phyloP scores from a whole-genome alignment of 2,329 filamentous ascomycete genomes.

The Fusarium albosuccineum region DNA sequence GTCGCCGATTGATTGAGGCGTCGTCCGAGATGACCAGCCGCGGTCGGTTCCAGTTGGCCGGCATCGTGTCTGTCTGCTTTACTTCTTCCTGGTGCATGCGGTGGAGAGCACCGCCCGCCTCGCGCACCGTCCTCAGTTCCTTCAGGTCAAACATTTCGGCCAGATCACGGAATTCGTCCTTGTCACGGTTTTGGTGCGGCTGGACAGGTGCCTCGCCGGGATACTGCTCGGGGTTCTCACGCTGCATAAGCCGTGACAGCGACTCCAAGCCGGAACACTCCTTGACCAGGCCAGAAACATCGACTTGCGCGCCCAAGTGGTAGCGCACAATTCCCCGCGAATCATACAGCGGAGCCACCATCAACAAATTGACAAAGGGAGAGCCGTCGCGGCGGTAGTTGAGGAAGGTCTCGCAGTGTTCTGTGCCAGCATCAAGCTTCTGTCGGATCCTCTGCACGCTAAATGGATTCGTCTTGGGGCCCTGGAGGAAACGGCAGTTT shows the following conservation, averaged over 20 bases:
- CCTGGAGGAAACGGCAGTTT: conserved; percentile 84
- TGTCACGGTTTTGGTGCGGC: conserved; percentile 16
- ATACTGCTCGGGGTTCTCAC: conserved; percentile 46
- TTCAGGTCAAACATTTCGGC: conserved; percentile 77
- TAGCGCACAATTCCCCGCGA: conserved; percentile 76
- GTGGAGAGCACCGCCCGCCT: conserved; percentile 74
- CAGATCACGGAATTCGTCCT: conserved; percentile 74
- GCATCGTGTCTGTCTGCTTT: conserved; percentile 56
- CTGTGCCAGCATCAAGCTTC: conserved; percentile 71
- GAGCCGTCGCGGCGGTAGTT: conserved; percentile 85
- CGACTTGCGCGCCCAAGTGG: conserved; percentile 78
- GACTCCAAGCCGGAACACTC: conserved; percentile 75
- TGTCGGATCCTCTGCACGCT: conserved; percentile 73
- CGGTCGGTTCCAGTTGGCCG: conserved; percentile 55
- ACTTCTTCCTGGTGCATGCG: conserved; percentile 48
- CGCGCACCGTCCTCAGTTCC: conserved; percentile 75
- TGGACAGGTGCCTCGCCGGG: conserved; percentile 26
- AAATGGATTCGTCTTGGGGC: conserved; percentile 75
- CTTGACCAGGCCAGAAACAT: conserved; percentile 76
- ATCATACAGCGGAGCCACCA: conserved; percentile 79
- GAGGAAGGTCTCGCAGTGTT: conserved; percentile 79
- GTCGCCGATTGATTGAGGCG: conserved; percentile 32
- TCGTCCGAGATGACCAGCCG: conserved; percentile 58
- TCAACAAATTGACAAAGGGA: conserved; percentile 82
- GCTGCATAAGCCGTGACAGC: conserved; percentile 60